Evolutionary conservation across 306 rosid species (phyloP).

Genomic region (Vigna reflexopilosa): DNA sequence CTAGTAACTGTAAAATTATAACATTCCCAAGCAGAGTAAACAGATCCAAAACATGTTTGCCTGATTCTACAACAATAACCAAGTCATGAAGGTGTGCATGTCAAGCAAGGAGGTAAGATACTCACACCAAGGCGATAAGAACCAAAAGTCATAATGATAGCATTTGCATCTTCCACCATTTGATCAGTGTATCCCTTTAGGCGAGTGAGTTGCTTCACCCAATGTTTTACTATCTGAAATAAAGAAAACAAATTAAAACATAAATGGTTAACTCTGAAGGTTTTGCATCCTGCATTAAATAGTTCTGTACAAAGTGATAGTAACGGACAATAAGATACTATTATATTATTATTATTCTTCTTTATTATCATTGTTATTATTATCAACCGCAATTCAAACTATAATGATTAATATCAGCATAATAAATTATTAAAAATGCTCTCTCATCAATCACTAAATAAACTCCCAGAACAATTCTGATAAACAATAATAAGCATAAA

Average conservation of each 20-base stretch:
- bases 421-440: not conserved
- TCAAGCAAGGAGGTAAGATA: slow-evolving; percentile 7
- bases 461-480: not conserved
- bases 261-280: not conserved
- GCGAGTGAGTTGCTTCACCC: slow-evolving; percentile 86
- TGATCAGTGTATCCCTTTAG: slow-evolving; percentile 86
- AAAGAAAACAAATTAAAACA: slow-evolving; percentile 32
- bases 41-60: not conserved
- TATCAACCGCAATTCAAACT: not conserved
- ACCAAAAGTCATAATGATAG: slow-evolving; percentile 62
- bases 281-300: not conserved
- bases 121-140: slow-evolving; percentile 86
- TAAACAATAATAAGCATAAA: not conserved
- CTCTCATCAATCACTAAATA: too few relatives aligned
- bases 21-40: not conserved
- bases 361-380: too few relatives aligned
- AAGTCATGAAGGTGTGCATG: not conserved
- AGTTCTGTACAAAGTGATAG: not conserved
- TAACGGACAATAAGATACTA: not conserved
- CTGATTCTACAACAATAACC: slow-evolving; percentile 3
- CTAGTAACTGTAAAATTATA: not conserved
- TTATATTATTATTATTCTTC: too few relatives aligned
- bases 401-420: not conserved
- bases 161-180: slow-evolving; percentile 96
- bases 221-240: slow-evolving; percentile 71